Evolutionary conservation across 1,284 basidiomycete species (phyloP), one percentile per base, ranked within the genome.

Genomic region (Ceratobasidium sp.): DNA sequence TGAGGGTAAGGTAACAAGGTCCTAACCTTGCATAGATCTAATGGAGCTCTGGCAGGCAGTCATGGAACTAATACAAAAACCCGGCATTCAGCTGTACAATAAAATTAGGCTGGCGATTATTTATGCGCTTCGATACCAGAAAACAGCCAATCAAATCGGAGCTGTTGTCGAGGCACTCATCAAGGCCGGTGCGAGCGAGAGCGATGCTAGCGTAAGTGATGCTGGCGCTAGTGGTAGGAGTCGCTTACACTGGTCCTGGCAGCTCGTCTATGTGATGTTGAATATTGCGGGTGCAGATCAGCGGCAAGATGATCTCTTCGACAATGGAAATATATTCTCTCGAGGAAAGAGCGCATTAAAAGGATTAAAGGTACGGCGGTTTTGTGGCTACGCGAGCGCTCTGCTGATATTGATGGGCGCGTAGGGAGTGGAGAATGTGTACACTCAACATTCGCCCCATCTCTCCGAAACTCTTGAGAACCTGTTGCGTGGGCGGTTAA

Each of bases 381-480:
- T 53, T 59, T 43, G 52, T 12, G 21, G 10, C 3, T 34, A 65
- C 76, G 32, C 34, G 39, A 57, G 1, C 34, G 41, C 58, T 57
- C 39, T 69, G 16, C 48, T 36, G 21, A 18, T n/a, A 9, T 10
- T 10, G 30, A 2, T 52, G 10, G 34, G 16, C 28, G 28, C 52
- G 2, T 72, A 94, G 92, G 97, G 97, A 6, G 97, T 99, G 5
- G 97, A 99, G 80, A 99, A 99, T 78, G 97, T 99, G 8, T 99
- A 98, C 79, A 99, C 96, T 71, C 97, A 99, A 78, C 97, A 99
- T 78, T 92, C 91, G 16, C 97, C 97, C 9, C 96, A 97, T 80
- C 84, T 99, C 2, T 89, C 92, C 0, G 90, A 98, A 78, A 99
- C 97, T 4, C 82, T 99, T 23, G 97, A 99, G 78, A 86, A 92